Evolutionary conservation across 1,284 basidiomycete species (phyloP).

Genomic region (Caloboletus firmus): DNA sequence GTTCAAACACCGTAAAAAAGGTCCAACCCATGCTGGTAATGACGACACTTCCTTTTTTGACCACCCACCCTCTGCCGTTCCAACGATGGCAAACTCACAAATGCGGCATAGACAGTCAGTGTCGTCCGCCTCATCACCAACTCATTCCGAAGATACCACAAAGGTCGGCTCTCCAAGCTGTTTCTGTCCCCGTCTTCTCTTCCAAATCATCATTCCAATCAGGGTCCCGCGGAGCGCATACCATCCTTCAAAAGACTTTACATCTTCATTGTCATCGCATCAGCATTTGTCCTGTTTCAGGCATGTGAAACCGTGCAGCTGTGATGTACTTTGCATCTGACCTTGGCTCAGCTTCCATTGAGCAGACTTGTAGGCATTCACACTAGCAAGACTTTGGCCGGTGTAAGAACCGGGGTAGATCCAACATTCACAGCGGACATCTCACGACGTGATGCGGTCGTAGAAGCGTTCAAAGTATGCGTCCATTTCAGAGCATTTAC

Average conservation of each 20-base stretch:
- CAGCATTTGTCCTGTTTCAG: conserved; percentile 22
- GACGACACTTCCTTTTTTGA: background rate
- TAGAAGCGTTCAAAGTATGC: conserved; percentile 76
- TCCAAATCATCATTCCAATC: background rate
- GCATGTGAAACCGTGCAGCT: conserved; percentile 9
- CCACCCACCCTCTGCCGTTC: too few relatives aligned
- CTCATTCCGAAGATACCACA: background rate
- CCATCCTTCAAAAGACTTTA: conserved; percentile 13
- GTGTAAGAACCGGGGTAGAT: conserved; percentile 19
- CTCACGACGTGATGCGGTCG: conserved; percentile 64
- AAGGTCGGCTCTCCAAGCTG: conserved; percentile 2
- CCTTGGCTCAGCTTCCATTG: conserved; percentile 13
- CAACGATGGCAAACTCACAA: too few relatives aligned
- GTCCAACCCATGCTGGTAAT: background rate
- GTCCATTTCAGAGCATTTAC: background rate
- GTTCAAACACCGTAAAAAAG: too few relatives aligned
- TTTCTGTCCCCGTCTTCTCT: background rate
- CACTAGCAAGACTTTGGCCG: conserved; percentile 15
- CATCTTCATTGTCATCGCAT: conserved; percentile 10
- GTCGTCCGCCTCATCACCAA: background rate
- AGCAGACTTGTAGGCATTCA: conserved; percentile 1
- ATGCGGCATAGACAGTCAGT: conserved; percentile 27
- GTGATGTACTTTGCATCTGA: conserved; percentile 6
- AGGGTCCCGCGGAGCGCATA: conserved; percentile 8
- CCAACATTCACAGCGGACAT: conserved; percentile 51